Conservation (phyloP, 2,329 filamentous ascomycete species). For the Neofusicoccum parvum region DNA sequence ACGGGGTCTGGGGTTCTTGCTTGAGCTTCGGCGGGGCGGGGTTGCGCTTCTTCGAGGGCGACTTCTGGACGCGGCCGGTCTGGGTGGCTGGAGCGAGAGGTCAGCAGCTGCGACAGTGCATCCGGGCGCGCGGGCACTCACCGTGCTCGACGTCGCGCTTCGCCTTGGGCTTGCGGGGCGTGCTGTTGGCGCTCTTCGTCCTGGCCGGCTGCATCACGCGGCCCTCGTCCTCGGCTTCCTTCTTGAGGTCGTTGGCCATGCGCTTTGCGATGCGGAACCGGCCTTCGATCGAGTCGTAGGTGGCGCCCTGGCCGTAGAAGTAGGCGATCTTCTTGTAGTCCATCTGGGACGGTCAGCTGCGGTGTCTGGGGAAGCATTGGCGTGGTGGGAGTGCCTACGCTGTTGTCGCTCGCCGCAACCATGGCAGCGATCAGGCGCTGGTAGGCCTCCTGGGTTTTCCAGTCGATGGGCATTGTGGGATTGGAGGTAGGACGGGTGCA, state of each 20-base stretch:
- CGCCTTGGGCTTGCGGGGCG: slow-evolving; percentile 26
- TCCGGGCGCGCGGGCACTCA: not conserved
- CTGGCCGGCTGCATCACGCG: slow-evolving; percentile 21
- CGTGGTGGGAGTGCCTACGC: slow-evolving; percentile 29
- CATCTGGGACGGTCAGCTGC: slow-evolving; percentile 36
- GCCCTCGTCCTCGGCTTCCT: slow-evolving; percentile 26
- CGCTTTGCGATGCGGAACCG: slow-evolving; percentile 50
- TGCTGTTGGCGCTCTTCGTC: slow-evolving; percentile 14
- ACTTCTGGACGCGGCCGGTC: slow-evolving; percentile 12
- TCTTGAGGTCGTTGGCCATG: slow-evolving; percentile 38
- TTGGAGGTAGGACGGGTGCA: not conserved
- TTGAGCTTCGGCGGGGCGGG: not conserved
- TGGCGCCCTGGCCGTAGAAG: slow-evolving; percentile 49
- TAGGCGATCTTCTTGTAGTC: slow-evolving; percentile 48
- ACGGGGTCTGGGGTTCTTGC: slow-evolving; percentile 8
- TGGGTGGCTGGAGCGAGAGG: not conserved
- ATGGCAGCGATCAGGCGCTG: slow-evolving; percentile 46
- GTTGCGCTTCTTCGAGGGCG: slow-evolving; percentile 3
- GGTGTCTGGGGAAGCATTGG: not conserved
- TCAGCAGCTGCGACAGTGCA: no score
- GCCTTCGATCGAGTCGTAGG: slow-evolving; percentile 52
- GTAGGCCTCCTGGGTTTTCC: slow-evolving; percentile 37
- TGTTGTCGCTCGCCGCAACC: slow-evolving; percentile 37
- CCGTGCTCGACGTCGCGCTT: slow-evolving; percentile 8
- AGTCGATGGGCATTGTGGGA: slow-evolving; percentile 37